Evolutionary conservation across 176 grass and related monocot species (phyloP).

Genomic region (Thinopyrum elongatum): DNA sequence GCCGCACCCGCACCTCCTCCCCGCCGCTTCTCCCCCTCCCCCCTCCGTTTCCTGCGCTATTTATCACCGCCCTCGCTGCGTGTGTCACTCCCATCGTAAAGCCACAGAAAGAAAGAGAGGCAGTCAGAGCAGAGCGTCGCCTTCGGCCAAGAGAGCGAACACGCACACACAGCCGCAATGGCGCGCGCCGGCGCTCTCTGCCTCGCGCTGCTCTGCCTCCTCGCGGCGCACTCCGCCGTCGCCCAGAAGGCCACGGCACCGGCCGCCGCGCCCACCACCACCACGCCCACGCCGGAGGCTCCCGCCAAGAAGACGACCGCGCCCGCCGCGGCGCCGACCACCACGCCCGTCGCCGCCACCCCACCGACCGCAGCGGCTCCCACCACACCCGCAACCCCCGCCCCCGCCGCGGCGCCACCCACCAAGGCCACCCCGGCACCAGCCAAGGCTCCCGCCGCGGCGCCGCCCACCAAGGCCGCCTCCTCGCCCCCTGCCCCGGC

Average conservation of each 20-base stretch:
- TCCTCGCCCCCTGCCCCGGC: conserved; percentile 15
- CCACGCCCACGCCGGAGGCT: conserved; percentile 23
- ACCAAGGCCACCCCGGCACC: conserved; percentile 23
- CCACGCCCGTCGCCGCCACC: background rate
- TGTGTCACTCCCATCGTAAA: conserved; percentile 15
- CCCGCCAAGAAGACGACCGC: conserved; percentile 35
- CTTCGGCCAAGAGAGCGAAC: background rate
- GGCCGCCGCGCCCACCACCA: conserved; percentile 10
- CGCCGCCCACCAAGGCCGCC: conserved; percentile 32
- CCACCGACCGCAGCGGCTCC: conserved; percentile 15
- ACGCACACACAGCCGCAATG: conserved; percentile 18
- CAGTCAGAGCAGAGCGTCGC: background rate
- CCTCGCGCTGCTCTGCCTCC: conserved; percentile 52
- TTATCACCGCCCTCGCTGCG: conserved; percentile 5
- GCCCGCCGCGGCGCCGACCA: conserved; percentile 15
- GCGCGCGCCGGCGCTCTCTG: conserved; percentile 43
- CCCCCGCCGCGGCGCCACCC: conserved; percentile 22
- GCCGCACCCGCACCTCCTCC: background rate
- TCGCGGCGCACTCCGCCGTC: conserved; percentile 35
- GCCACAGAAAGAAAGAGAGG: background rate
- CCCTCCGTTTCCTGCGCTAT: conserved; percentile 17
- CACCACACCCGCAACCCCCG: conserved; percentile 31
- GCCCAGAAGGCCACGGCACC: conserved; percentile 35
- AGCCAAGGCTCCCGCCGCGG: conserved; percentile 34
- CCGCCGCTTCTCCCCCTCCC: conserved; percentile 3